Base-by-base conservation (phyloP, 352 stramenopile genomes). In the Sclerospora graminicola region DNA sequence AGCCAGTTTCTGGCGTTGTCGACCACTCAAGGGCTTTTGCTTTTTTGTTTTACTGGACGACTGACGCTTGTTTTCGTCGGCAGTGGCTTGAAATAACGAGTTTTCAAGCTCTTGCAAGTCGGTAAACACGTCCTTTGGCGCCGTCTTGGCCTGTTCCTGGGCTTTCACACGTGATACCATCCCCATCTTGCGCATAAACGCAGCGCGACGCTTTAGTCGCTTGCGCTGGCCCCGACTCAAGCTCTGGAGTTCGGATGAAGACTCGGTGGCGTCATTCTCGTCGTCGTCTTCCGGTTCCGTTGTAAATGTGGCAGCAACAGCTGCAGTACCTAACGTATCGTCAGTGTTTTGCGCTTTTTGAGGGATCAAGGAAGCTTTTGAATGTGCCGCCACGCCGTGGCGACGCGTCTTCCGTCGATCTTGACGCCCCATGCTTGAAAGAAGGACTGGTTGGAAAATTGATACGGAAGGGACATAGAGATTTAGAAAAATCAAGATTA, bases 121-220 rank as follows among this genome's bases (percentile, higher is more conserved):
- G 27, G 72, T 63, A 39, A 92, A 92, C 53, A 69, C 67, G 36
- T 77, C 80, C 23, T 66, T 51, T 33, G 70, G 51, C 35, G 60
- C 16, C 36, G 72, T 64, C 55, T 84, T 72, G 33, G 60, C 50
- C 27, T 65, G 46, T 36, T 48, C 63, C 16, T 63, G 51, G 48
- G 84, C 75, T 37, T 85, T 72, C 35, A 87, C 70, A 43, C 75
- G 76, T 10, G 79, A 58, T 41, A 90, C 81, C 21, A 93, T 64
- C 3, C 78, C 81, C 76, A 90, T 90, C 57, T 92, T 92, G 43
- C 73, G 74, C 65, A 90, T 71, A 54, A 92, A 90, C 41, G 81
- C 78, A 10, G 59, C 58, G 10, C 81, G 81, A 4, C 78, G 75
- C 54, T 90, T 92, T 30, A 88, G 66, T 0, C 81, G 81, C 45